phyloP scores from a whole-genome alignment of 2,329 filamentous ascomycete genomes.

The Hypoxylon sp. region DNA sequence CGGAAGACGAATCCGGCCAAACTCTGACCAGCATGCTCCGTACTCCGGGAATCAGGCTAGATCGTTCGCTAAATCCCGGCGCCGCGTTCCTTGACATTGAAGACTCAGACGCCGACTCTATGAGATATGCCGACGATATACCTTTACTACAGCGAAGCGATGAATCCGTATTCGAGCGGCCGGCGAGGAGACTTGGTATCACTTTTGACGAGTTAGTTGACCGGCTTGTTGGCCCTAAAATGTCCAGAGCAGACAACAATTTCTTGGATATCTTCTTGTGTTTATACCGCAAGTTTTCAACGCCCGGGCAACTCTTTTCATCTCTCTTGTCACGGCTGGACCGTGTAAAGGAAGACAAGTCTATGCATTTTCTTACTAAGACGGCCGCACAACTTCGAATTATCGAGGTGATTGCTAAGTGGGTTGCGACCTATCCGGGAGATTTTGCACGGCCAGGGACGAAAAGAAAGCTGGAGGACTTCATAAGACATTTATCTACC shows the following conservation, averaged over 20 bases:
- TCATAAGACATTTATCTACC: slow-evolving; percentile 80
- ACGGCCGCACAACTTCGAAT: slow-evolving; percentile 87
- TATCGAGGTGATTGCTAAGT: slow-evolving; percentile 86
- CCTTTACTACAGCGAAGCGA: slow-evolving; percentile 77
- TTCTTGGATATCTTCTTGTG: slow-evolving; percentile 92
- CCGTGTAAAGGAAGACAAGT: slow-evolving; percentile 74
- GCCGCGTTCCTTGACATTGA: slow-evolving; percentile 77
- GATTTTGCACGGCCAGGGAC: slow-evolving; percentile 89
- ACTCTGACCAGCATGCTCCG: slow-evolving; percentile 66
- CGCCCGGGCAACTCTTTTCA: slow-evolving; percentile 82
- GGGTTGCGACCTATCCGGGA: slow-evolving; percentile 90
- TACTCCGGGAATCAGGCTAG: slow-evolving; percentile 67
- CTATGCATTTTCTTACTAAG: slow-evolving; percentile 79
- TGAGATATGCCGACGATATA: slow-evolving; percentile 75
- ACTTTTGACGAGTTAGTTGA: slow-evolving; percentile 84
- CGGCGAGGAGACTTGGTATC: slow-evolving; percentile 67
- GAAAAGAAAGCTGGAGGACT: slow-evolving; percentile 78
- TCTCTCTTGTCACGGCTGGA: slow-evolving; percentile 85
- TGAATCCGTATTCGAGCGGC: slow-evolving; percentile 70
- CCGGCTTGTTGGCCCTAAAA: slow-evolving; percentile 83
- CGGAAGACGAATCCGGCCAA: slow-evolving; percentile 63
- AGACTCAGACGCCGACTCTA: slow-evolving; percentile 78
- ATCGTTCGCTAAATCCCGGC: slow-evolving; percentile 60
- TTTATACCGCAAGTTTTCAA: slow-evolving; percentile 92
- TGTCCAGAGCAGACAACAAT: slow-evolving; percentile 89